Base-by-base conservation (phyloP, 192 early-diverging fungal genomes). In the Blastocladiella britannica region DNA sequence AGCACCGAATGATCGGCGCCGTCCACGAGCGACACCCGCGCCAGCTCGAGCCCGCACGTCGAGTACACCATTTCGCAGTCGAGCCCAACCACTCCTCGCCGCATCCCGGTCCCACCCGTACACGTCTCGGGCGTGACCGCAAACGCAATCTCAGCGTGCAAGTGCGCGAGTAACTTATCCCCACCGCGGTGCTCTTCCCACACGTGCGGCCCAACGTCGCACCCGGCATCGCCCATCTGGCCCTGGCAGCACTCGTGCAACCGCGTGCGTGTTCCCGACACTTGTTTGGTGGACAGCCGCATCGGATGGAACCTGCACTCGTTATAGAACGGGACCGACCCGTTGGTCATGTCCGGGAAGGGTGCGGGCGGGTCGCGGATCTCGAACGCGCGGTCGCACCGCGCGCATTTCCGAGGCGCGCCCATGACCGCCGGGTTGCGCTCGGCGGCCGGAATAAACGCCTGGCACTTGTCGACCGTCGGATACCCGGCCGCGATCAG, bases 11-110 rank as follows among this genome's bases (percentile, higher is more conserved):
- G 18, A 12, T 30, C 9, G 12, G n/a, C n/a, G n/a, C n/a, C 55
- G 20, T 31, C 55, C 4, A 31, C 29, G 24, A 26, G 25, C 1
- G 29, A 27, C 4, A 27, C 26, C 0, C 55, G 55, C 18, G 15
- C 23, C 7, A 28, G n/a, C 55, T 55, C 55, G 28, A 55, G n/a
- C n/a, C 55, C 55, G 28, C 12, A 23, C 25, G 55, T 27, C 25
- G 55, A 28, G 15, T 27, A 55, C 25, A 55, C 55, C 55, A 55
- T 55, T 27, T 55, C 55, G 7, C 55, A 55, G 26, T 55, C 55
- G 26, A 55, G 9, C 3, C 15, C 55, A 1, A 55, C 28, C 3
- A 55, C 26, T 23, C 37, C 37, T 20, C 37, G n/a, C 37, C 37
- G 37, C 15, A 9, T 47, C n/a, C 15, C 15, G 15, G 5, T 9